These are phyloP conservation scores for Suillus decipiens DNA, from an alignment of 768 basidiomycete species.

Conservation along the genomic window DNA sequence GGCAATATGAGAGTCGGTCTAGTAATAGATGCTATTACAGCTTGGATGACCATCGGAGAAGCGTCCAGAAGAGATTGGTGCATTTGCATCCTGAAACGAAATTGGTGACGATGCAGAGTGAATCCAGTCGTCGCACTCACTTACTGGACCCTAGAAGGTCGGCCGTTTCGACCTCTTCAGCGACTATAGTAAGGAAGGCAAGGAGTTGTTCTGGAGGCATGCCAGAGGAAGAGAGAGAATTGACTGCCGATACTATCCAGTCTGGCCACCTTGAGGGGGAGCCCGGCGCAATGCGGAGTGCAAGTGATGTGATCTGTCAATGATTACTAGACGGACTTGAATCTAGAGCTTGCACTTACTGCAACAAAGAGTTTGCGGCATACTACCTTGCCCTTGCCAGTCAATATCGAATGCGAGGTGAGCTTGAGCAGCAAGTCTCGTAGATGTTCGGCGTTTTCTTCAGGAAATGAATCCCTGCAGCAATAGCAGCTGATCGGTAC, in stretches of 20 bases:
- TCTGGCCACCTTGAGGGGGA: constrained; percentile 67
- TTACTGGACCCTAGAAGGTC: constrained; percentile 74
- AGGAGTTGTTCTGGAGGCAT: constrained; percentile 61
- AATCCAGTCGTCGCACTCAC: constrained; percentile 43
- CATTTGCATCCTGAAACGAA: constrained; percentile 54
- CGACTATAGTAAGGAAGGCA: constrained; percentile 80
- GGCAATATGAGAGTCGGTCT: constrained; percentile 35
- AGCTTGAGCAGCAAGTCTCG: constrained; percentile 70
- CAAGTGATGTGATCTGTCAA: constrained; percentile 63
- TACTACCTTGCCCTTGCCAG: constrained; percentile 66
- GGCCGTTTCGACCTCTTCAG: constrained; percentile 77
- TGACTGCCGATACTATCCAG: constrained; percentile 71
- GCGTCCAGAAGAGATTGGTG: constrained; percentile 67
- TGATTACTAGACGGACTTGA: constrained; percentile 11
- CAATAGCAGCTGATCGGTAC: constrained; percentile 11
- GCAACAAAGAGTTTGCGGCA: constrained; percentile 87
- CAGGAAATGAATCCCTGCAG: constrained; percentile 73
- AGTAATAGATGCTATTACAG: constrained; percentile 59
- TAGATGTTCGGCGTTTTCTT: constrained; percentile 56
- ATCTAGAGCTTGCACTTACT: constrained; percentile 44
- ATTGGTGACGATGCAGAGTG: constrained; percentile 13
- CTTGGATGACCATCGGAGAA: constrained; percentile 68
- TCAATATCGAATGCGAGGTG: constrained; percentile 62
- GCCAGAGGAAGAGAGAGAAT: constrained; percentile 59
- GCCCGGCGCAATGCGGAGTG: constrained; percentile 66